These are phyloP conservation scores for Gracilaria gracilis DNA, from an alignment of 23 red algal genomes.

Conservation along the genomic window DNA sequence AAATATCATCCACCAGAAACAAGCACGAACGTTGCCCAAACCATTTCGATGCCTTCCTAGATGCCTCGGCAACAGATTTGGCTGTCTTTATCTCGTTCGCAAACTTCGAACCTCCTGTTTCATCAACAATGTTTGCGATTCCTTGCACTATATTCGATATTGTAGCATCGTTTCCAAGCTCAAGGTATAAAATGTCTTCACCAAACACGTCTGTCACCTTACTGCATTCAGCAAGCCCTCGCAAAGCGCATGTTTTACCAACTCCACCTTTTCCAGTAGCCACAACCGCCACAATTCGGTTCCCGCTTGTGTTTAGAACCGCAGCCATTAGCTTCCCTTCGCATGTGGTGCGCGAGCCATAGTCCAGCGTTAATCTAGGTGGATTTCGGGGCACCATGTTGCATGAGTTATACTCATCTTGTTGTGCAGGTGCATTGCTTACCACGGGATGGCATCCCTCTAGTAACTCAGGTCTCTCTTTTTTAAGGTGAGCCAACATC, in stretches of 20 bases:
- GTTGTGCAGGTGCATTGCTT: not conserved
- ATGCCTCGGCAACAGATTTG: not conserved
- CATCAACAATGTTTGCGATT: not conserved
- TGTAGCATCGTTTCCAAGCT: conserved; percentile 17
- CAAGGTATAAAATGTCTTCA: not conserved
- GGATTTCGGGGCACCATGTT: not conserved
- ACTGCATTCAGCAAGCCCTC: not conserved
- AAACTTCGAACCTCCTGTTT: not conserved
- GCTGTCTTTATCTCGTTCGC: not conserved
- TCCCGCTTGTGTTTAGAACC: not conserved
- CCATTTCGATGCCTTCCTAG: not conserved
- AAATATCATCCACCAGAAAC: conserved; percentile 36
- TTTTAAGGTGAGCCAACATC: too few relatives aligned
- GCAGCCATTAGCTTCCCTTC: not conserved
- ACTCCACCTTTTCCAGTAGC: conserved; percentile 18
- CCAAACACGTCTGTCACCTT: not conserved
- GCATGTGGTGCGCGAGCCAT: not conserved
- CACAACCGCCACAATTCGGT: not conserved
- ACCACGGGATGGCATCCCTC: too few relatives aligned
- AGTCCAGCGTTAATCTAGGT: not conserved
- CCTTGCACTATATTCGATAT: not conserved
- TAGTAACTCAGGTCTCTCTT: too few relatives aligned
- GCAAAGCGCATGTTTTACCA: conserved; percentile 32
- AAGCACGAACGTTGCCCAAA: not conserved
- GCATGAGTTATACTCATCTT: not conserved